phyloP scores from a whole-genome alignment of 78 protist genomes.

The Speleostelium caveatum region DNA sequence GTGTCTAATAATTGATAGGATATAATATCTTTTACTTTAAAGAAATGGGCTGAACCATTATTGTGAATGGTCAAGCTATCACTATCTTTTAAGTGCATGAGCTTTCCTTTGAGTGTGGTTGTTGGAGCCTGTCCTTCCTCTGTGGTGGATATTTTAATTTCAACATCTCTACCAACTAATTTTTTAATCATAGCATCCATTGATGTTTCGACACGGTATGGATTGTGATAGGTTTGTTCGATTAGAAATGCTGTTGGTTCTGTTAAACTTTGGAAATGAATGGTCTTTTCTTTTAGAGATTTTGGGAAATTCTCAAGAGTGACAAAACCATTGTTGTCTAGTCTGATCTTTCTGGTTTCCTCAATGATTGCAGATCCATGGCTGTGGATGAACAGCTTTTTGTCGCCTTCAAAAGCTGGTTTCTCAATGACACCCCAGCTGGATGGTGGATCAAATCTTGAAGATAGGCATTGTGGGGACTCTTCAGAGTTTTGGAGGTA shows the following conservation, averaged over 20 bases:
- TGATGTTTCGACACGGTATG: conserved; percentile 11
- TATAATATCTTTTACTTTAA: conserved; percentile 6
- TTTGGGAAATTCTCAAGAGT: conserved; percentile 39
- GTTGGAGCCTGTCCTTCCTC: conserved; percentile 25
- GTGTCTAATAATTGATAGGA: conserved; percentile 19
- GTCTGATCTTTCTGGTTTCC: conserved; percentile 18
- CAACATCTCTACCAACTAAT: conserved; percentile 35
- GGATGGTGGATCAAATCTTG: conserved; percentile 42
- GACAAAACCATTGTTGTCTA: neutral
- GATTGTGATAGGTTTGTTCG: conserved; percentile 58
- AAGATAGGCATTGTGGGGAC: conserved; percentile 23
- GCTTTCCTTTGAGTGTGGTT: conserved; percentile 19
- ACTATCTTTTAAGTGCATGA: conserved; percentile 2
- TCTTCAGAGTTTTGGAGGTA: conserved; percentile 62
- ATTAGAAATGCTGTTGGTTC: conserved; percentile 44
- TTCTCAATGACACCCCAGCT: conserved; percentile 47
- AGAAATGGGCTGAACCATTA: conserved; percentile 47
- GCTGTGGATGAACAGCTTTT: conserved; percentile 29
- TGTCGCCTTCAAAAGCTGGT: conserved; percentile 9
- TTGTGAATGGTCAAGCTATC: conserved; percentile 27
- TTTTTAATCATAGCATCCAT: conserved; percentile 40
- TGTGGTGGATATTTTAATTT: conserved; percentile 49
- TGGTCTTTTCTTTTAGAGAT: conserved; percentile 26
- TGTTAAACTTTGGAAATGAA: conserved; percentile 31
- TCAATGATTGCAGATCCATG: conserved; percentile 20